Percentiles rank a stretch among this genome's conserved stretches.
Conservation (phyloP, 306 rosid species). For the Nissolia schottii region DNA sequence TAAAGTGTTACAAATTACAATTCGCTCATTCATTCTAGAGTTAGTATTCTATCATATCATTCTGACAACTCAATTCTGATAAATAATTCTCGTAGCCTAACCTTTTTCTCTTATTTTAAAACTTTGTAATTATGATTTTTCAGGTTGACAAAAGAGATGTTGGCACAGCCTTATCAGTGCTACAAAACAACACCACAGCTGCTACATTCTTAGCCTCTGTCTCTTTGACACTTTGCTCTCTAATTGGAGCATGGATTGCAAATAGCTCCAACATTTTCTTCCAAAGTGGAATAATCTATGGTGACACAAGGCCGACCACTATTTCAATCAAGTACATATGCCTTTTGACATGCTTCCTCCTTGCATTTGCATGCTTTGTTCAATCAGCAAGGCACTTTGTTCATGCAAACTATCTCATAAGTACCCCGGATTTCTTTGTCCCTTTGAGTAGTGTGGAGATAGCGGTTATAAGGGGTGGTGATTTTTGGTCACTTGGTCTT, state of each 20-base stretch:
- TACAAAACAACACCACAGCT: constrained; percentile 57
- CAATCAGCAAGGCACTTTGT: constrained; percentile 73
- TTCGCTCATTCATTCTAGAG: too few species aligned
- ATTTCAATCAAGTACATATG: constrained; percentile 58
- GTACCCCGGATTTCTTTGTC: constrained; percentile 48
- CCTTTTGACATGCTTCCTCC: constrained; percentile 61
- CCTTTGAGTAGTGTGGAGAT: constrained; percentile 48
- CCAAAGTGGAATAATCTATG: constrained; percentile 47
- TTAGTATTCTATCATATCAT: too few species aligned
- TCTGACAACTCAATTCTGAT: too few species aligned
- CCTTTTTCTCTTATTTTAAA: not conserved
- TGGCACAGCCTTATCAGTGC: constrained; percentile 40
- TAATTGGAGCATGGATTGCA: constrained; percentile 77
- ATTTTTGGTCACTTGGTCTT: constrained; percentile 78
- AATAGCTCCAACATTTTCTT: constrained; percentile 35
- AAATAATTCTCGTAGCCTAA: too few species aligned
- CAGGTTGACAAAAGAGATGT: constrained; percentile 50
- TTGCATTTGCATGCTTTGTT: constrained; percentile 66
- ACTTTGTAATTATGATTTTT: not conserved
- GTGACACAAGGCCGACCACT: constrained; percentile 46
- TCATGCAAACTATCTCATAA: constrained; percentile 69
- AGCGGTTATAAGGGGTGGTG: constrained; percentile 70
- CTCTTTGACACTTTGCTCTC: constrained; percentile 59
- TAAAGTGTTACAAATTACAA: too few species aligned
- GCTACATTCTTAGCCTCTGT: constrained; percentile 59